Conservation (phyloP, 2,329 filamentous ascomycete species). For the Aspergillus sp. region DNA sequence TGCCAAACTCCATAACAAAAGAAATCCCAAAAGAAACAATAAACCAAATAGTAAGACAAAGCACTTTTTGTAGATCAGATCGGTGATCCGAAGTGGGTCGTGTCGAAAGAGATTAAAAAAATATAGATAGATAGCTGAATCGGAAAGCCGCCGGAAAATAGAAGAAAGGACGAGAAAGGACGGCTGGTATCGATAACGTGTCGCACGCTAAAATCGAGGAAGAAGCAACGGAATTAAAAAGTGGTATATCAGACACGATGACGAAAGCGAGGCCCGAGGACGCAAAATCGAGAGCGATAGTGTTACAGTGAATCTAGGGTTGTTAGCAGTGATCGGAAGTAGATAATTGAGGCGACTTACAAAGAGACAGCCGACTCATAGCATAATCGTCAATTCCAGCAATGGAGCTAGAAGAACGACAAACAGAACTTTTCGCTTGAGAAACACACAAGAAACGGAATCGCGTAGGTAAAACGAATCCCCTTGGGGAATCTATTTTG, state of each 20-base stretch:
- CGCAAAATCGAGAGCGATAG: slow-evolving; percentile 3
- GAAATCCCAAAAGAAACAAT: slow-evolving; percentile 9
- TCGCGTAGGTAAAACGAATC: slow-evolving; percentile 4
- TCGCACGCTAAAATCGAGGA: slow-evolving; percentile 1
- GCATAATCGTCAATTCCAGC: not conserved
- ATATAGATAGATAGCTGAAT: not conserved
- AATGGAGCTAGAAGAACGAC: not conserved
- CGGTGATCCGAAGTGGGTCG: slow-evolving; percentile 2
- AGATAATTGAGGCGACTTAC: too few species aligned
- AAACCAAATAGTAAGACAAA: slow-evolving; percentile 15
- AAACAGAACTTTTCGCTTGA: slow-evolving; percentile 17
- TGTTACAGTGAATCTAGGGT: slow-evolving; percentile 3
- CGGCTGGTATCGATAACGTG: not conserved
- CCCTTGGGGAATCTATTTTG: slow-evolving; percentile 15
- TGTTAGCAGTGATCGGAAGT: too few species aligned
- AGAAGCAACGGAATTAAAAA: slow-evolving; percentile 1
- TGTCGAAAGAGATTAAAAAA: not conserved
- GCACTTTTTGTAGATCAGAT: slow-evolving; percentile 15
- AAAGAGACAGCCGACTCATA: not conserved
- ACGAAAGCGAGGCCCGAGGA: slow-evolving; percentile 2
- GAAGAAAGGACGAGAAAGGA: not conserved
- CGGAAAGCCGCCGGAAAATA: too few species aligned
- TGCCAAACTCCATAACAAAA: slow-evolving; percentile 30
- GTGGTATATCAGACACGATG: not conserved
- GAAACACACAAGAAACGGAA: slow-evolving; percentile 9